Evolutionary conservation across 495 filamentous ascomycete species (phyloP), one percentile per base, ranked within the genome.

Genomic region (Lasiosphaeris hirsuta): DNA sequence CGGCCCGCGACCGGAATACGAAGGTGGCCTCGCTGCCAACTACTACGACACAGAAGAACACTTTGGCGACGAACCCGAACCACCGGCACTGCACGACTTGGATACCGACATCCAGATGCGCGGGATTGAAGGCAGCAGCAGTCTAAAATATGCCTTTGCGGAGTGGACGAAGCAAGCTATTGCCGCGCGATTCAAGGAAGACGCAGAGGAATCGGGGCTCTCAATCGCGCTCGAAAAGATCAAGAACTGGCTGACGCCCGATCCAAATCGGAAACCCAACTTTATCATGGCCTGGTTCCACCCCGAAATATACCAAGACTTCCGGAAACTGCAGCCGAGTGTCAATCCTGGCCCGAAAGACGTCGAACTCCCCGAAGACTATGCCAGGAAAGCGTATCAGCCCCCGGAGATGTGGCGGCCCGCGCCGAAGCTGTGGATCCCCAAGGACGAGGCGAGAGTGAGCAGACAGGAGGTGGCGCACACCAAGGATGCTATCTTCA

Each of bases 401-500:
- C 81, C 90, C 61, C 88, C 88, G 0, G 85, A 86, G 40, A 79
- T 92, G 60, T 83, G 79, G 51, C 69, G 73, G 10, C 72, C 72
- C 0, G 75, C 81, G 0, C 86, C 87, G 6, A 72, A 76, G 41
- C 71, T 92, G 7, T 92, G 88, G 88, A 81, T 92, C 5, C 86
- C 87, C 0, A 75, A 75, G 15, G 88, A 92, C 67, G 73, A 80
- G 2, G 84, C 81, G 62, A 82, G 85, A 2, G 82, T 90, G 15
- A 84, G 80, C 56, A 67, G 69, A 34, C 79, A 85, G 59, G 88
- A 90, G 66, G 70, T 88, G 39, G 65, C 79, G 43, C 78, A 86
- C 47, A 86, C 80, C 4, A 70, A 74, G 57, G 67, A 75, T 0
- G 65, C 69, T 7, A 82, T 85, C 7, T 75, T 73, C 0, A 81